phyloP scores from a whole-genome alignment of 805 yeast genomes.

The Ogataea pilisensis region DNA sequence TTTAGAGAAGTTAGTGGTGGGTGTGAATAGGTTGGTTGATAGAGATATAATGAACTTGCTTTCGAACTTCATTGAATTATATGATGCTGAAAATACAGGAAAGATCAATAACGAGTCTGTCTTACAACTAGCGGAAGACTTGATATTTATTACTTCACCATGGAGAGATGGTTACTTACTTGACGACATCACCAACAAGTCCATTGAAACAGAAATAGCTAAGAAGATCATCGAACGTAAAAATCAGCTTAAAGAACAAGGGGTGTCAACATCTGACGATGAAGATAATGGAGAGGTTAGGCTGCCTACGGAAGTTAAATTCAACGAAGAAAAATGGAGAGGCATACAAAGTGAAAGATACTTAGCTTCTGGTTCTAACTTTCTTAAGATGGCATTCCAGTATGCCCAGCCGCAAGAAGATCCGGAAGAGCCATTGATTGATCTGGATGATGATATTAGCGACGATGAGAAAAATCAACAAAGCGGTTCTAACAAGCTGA shows the following conservation, averaged over 20 bases:
- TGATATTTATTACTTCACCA: constrained; percentile 76
- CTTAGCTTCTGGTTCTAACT: constrained; percentile 79
- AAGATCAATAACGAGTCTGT: constrained; percentile 74
- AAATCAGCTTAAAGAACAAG: constrained; percentile 27
- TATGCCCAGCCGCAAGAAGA: constrained; percentile 73
- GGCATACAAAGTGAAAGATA: constrained; percentile 73
- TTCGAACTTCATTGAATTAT: constrained; percentile 73
- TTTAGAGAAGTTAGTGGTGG: constrained; percentile 65
- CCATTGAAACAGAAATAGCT: constrained; percentile 65
- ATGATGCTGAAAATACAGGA: constrained; percentile 57
- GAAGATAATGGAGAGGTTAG: constrained; percentile 42
- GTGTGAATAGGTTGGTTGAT: constrained; percentile 65
- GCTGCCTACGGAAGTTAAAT: constrained; percentile 55
- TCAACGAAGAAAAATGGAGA: constrained; percentile 60
- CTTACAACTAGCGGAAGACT: constrained; percentile 80
- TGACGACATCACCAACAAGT: constrained; percentile 59
- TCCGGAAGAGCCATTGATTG: constrained; percentile 37
- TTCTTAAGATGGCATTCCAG: constrained; percentile 83
- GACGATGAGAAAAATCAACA: constrained; percentile 10
- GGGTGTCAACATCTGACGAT: constrained; percentile 29
- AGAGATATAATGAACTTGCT: constrained; percentile 75
- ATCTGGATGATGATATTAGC: constrained; percentile 37
- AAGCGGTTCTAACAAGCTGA: constrained; percentile 30
- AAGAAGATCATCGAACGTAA: constrained; percentile 50
- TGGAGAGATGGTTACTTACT: constrained; percentile 71